These are phyloP conservation scores for Fraxinus floribunda DNA, from an alignment of 305 asterid species.

Conservation along the genomic window DNA sequence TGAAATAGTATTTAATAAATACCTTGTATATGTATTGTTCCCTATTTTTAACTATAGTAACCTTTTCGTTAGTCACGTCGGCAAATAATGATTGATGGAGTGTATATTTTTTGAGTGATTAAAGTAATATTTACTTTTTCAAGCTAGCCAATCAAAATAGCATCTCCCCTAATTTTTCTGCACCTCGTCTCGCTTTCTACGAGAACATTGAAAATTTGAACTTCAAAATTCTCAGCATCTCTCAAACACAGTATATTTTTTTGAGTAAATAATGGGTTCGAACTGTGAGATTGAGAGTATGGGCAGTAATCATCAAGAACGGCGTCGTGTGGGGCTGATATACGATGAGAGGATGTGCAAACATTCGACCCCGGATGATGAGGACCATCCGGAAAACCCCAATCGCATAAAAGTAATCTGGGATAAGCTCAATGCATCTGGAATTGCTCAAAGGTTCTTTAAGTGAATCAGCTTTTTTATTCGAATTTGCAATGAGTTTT, in stretches of 20 bases:
- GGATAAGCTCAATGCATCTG: constrained; percentile 65
- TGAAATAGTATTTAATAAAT: too few species aligned
- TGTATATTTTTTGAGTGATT: too few species aligned
- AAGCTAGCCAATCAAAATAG: neutral
- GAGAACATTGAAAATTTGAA: constrained; percentile 27
- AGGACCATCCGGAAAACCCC: constrained; percentile 74
- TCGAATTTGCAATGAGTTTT: neutral
- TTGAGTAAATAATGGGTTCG: constrained; percentile 32
- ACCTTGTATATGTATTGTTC: too few species aligned
- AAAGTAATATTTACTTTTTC: neutral
- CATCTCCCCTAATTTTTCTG: neutral
- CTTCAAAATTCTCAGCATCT: constrained; percentile 8
- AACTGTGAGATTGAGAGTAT: constrained; percentile 27
- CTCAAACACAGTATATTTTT: neutral
- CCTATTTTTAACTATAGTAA: too few species aligned
- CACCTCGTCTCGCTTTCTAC: neutral
- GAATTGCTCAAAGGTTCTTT: constrained; percentile 57
- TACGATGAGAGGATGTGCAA: constrained; percentile 77
- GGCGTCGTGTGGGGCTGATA: constrained; percentile 75
- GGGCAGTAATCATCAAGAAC: constrained; percentile 7
- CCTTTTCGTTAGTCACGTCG: too few species aligned
- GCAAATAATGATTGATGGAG: too few species aligned
- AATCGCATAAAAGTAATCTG: constrained; percentile 72
- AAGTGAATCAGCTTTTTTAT: neutral
- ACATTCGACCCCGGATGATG: constrained; percentile 48